Conservation (phyloP, 2,329 filamentous ascomycete genomes). For the Curvularia sp. region DNA sequence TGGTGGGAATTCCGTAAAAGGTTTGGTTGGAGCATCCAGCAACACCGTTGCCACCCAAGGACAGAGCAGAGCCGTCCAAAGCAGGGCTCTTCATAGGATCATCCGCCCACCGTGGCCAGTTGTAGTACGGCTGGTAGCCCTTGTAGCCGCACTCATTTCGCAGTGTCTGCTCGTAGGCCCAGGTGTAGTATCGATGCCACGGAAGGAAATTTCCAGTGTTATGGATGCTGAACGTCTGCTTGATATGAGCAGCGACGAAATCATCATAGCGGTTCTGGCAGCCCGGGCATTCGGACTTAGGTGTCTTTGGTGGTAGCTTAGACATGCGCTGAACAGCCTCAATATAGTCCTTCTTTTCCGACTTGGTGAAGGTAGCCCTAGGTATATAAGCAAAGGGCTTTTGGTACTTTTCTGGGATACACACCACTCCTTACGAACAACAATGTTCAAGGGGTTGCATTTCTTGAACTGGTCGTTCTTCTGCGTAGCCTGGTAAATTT, state of each 20-base stretch:
- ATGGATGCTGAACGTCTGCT: conserved; percentile 38
- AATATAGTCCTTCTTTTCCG: conserved; percentile 43
- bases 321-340: conserved; percentile 42
- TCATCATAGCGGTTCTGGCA: conserved; percentile 43
- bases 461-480: conserved; percentile 32
- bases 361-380: conserved; percentile 35
- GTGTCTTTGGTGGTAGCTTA: conserved; percentile 32
- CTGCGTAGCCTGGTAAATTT: conserved; percentile 35
- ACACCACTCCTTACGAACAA: conserved; percentile 56
- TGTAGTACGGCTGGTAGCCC: conserved; percentile 43
- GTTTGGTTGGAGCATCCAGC: conserved; percentile 35
- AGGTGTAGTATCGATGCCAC: conserved; percentile 41
- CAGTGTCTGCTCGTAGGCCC: conserved; percentile 39
- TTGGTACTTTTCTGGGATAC: not conserved
- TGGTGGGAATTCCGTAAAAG: conserved; percentile 35
- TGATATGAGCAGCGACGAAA: conserved; percentile 43
- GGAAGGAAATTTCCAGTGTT: conserved; percentile 41
- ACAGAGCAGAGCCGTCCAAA: conserved; percentile 62
- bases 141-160: conserved; percentile 42
- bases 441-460: conserved; percentile 51
- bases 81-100: conserved; percentile 55
- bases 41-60: conserved; percentile 56
- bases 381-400: conserved; percentile 9
- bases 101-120: conserved; percentile 39
- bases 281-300: conserved; percentile 37